These are phyloP conservation scores for Rhizopus arrhizus DNA, from an alignment of 371 early-diverging fungal species.

Conservation along the genomic window DNA sequence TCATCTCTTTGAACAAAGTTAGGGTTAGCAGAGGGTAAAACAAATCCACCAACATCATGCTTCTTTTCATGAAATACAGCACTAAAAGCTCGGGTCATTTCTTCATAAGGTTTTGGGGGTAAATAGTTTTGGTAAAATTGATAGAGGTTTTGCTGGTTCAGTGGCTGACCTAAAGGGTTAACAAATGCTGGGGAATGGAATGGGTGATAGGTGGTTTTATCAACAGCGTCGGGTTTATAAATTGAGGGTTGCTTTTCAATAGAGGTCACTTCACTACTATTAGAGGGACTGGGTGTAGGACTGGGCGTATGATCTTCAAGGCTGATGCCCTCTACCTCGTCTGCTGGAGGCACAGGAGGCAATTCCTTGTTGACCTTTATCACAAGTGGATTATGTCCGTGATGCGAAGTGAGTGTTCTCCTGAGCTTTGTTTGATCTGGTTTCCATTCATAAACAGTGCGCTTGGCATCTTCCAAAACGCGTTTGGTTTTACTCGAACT, in stretches of 20 bases:
- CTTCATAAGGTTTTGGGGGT: slow-evolving; percentile 46
- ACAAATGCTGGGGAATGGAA: background rate
- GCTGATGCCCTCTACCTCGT: background rate
- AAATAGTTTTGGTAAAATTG: slow-evolving; percentile 46
- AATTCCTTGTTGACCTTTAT: slow-evolving; percentile 20
- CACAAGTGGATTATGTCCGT: slow-evolving; percentile 41
- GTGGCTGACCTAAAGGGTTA: background rate
- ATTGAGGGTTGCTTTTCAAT: slow-evolving; percentile 17
- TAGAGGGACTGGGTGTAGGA: background rate
- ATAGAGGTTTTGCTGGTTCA: slow-evolving; percentile 42
- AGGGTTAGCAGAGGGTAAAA: slow-evolving; percentile 23
- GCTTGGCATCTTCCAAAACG: slow-evolving; percentile 34
- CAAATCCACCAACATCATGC: slow-evolving; percentile 26
- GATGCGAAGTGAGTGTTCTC: slow-evolving; percentile 40
- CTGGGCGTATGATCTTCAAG: too few relatives aligned
- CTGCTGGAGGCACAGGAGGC: slow-evolving; percentile 25
- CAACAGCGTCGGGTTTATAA: slow-evolving; percentile 30
- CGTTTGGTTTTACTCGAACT: slow-evolving; percentile 34
- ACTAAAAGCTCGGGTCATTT: slow-evolving; percentile 27
- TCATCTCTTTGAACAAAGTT: slow-evolving; percentile 10
- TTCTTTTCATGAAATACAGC: slow-evolving; percentile 22
- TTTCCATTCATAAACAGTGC: slow-evolving; percentile 34
- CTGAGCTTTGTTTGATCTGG: slow-evolving; percentile 41
- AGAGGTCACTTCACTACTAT: slow-evolving; percentile 1
- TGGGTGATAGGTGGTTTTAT: slow-evolving; percentile 1